These are phyloP conservation scores for Coix lacrymajobi DNA, from an alignment of 176 grass and related monocot species.

Conservation along the genomic window DNA sequence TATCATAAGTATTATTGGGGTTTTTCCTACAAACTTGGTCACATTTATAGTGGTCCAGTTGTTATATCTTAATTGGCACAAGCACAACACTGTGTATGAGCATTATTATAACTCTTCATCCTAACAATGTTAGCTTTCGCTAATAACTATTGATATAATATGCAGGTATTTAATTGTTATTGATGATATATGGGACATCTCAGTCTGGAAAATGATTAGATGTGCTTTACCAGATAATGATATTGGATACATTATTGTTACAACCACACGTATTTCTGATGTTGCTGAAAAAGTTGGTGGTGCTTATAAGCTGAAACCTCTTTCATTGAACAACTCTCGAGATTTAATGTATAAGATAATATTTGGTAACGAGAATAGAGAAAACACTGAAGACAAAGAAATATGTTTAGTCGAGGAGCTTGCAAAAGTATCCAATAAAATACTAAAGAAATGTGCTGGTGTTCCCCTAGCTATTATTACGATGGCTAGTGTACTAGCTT, in stretches of 20 bases:
- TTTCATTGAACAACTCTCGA: not conserved
- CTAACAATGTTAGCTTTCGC: no score
- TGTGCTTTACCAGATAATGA: not conserved
- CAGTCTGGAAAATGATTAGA: not conserved
- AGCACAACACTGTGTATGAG: no score
- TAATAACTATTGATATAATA: not conserved
- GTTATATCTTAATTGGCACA: no score
- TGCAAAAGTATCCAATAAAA: not conserved
- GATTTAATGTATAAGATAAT: not conserved
- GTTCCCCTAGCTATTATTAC: slow-evolving; percentile 8
- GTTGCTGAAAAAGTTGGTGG: not conserved
- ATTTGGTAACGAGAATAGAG: not conserved
- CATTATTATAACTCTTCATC: no score
- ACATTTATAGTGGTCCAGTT: no score
- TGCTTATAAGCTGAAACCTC: not conserved
- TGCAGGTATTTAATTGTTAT: not conserved
- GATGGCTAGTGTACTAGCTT: not conserved
- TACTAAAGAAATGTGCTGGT: slow-evolving; percentile 12
- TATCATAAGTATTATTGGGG: no score
- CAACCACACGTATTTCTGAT: not conserved
- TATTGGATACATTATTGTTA: not conserved
- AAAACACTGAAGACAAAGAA: not conserved
- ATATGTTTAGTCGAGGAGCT: not conserved
- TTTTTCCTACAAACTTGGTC: no score
- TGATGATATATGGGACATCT: not conserved